Evolutionary conservation across 2,329 filamentous ascomycete species (phyloP), one percentile per base, ranked within the genome.

Genomic region (Drechslerella dactyloides): DNA sequence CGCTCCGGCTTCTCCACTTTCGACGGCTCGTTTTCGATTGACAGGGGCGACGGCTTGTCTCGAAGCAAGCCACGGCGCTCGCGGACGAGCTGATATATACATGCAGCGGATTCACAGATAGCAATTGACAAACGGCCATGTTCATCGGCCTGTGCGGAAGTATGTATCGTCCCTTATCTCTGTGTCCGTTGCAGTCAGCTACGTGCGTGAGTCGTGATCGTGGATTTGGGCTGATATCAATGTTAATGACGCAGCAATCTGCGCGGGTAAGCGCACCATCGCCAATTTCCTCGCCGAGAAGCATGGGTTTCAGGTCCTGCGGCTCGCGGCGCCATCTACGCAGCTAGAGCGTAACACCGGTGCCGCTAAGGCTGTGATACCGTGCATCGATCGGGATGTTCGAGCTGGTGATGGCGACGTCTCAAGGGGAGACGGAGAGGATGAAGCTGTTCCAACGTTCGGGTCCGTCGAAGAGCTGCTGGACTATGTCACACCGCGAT

Each of bases 251-350:
- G 50, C 19, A 73, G 69, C 62, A 19, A 73, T 97, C 77, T 97
- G 93, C 82, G 88, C 93, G 54, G 94, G 94, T 77, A 97, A 97
- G 82, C 88, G 87, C 78, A 91, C 91, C 8, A 90, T 97, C 74
- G 92, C 92, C 66, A 86, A 90, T 61, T 97, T 96, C 79, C 86
- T 99, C 7, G 86, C 93, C 74, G 85, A 92, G 74, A 86, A 93
- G 74, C 90, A 97, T 80, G 87, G 86, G 73, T 99, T 97, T 81
- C 87, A 85, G 35, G 30, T 68, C 8, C 60, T 66, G 57, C 73
- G 58, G 24, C 59, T 69, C 30, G 57, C 54, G n/a, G 54, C 55
- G 17, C 59, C 55, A 5, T 50, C 55, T 17, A 17, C 57, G 19
- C 55, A 53, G 17, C 37, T 59, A 42, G 23, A 53, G 37, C 27